These are phyloP conservation scores for Hypsizygus ulmarius DNA, from an alignment of 1,284 basidiomycete genomes.

Conservation along the genomic window DNA sequence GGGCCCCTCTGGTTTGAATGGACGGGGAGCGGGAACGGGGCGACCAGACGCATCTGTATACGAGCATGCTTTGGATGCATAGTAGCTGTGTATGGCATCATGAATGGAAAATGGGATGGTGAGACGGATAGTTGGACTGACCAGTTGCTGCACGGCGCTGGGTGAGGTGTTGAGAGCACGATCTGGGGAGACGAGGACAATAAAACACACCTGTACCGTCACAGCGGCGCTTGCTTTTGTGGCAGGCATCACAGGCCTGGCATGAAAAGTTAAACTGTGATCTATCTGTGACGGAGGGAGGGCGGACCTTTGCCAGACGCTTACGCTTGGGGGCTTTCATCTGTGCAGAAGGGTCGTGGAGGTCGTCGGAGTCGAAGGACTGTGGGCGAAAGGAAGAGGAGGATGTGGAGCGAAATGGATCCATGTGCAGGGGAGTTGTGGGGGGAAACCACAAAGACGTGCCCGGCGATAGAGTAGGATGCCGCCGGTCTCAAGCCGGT, in stretches of 20 bases:
- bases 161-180: conserved; percentile 12
- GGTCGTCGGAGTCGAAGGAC: conserved; percentile 31
- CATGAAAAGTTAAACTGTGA: conserved; percentile 18
- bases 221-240: conserved; percentile 79
- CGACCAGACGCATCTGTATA: conserved; percentile 79
- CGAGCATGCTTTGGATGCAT: conserved; percentile 74
- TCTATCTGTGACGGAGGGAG: conserved; percentile 8
- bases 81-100: conserved; percentile 48
- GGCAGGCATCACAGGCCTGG: conserved; percentile 79
- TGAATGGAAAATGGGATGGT: conserved; percentile 11
- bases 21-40: conserved; percentile 67
- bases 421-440: conserved; percentile 27
- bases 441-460: conserved; percentile 21
- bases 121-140: conserved; percentile 24
- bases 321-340: conserved; percentile 64
- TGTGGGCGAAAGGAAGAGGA: conserved; percentile 23
- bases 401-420: conserved; percentile 21
- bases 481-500: conserved; percentile 23
- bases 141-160: conserved; percentile 82
- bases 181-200: conserved; percentile 7
- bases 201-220: conserved; percentile 67
- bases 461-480: conserved; percentile 24
- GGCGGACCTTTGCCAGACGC: conserved; percentile 62
- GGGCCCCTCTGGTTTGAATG: conserved; percentile 35
- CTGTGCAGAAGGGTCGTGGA: conserved; percentile 27